Evolutionary conservation across 805 yeast genomes (phyloP).

Genomic region (Candida ipomoeae): DNA sequence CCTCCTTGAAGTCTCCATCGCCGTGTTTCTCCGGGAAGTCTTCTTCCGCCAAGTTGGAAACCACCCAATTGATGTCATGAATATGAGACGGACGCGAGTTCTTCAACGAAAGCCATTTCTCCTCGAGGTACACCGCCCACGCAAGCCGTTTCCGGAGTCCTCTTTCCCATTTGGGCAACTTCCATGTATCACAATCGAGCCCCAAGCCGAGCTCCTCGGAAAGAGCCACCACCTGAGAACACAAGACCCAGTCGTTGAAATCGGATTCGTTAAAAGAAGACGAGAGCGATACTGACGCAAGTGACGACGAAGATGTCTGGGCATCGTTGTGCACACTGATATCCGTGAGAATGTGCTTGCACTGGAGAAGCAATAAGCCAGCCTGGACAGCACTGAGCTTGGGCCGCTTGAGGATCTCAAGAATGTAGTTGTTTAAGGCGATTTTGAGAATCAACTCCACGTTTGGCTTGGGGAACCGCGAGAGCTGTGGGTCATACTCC

Average conservation of each 20-base stretch:
- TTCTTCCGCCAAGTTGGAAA: slow-evolving; percentile 59
- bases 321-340: slow-evolving; percentile 3
- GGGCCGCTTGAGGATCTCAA: slow-evolving; percentile 78
- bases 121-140: slow-evolving; percentile 94
- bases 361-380: slow-evolving; percentile 72
- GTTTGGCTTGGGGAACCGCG: slow-evolving; percentile 77
- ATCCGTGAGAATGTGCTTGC: slow-evolving; percentile 37
- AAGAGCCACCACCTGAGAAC: slow-evolving; percentile 80
- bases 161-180: slow-evolving; percentile 91
- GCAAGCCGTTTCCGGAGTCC: slow-evolving; percentile 83
- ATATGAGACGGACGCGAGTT: slow-evolving; percentile 85
- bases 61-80: slow-evolving; percentile 74
- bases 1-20: slow-evolving; percentile 48
- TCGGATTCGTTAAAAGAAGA: slow-evolving; percentile 31
- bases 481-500: slow-evolving; percentile 78
- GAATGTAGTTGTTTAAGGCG: slow-evolving; percentile 64
- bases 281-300: slow-evolving; percentile 16
- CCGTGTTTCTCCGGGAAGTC: slow-evolving; percentile 76
- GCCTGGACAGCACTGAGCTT: slow-evolving; percentile 90
- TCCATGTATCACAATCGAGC: slow-evolving; percentile 87
- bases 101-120: slow-evolving; percentile 81
- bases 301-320: slow-evolving; percentile 13
- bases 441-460: slow-evolving; percentile 44
- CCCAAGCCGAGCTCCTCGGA: slow-evolving; percentile 92
- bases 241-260: slow-evolving; percentile 75